phyloP scores from a whole-genome alignment of 148 eudicot species.

The Chenopodium formosanum region DNA sequence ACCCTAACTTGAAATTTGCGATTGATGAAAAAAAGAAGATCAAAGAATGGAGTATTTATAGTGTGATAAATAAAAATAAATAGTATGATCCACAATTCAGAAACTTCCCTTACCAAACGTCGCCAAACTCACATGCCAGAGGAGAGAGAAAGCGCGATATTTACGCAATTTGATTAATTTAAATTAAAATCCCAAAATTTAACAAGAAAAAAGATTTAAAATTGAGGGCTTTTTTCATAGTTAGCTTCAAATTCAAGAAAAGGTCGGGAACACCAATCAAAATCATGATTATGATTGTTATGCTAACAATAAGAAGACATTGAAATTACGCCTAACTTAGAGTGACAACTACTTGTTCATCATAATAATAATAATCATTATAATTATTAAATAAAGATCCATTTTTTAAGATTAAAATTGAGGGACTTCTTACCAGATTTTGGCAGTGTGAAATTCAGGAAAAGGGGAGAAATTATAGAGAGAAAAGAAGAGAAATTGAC shows the following conservation, averaged over 20 bases:
- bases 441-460: neutral
- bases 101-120: conserved; percentile 31
- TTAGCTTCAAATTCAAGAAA: conserved; percentile 36
- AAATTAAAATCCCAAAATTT: conserved; percentile 3
- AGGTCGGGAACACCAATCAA: conserved; percentile 6
- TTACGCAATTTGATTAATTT: conserved; percentile 28
- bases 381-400: too few relatives aligned
- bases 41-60: conserved; percentile 22
- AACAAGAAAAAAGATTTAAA: neutral
- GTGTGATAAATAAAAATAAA: conserved; percentile 6
- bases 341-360: neutral
- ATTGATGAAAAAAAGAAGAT: conserved; percentile 15
- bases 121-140: conserved; percentile 31
- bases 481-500: neutral
- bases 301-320: conserved; percentile 12
- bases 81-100: conserved; percentile 11
- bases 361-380: too few relatives aligned
- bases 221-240: neutral
- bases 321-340: conserved; percentile 24
- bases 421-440: neutral
- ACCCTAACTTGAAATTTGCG: conserved; percentile 13
- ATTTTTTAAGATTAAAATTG: too few relatives aligned
- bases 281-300: conserved; percentile 16
- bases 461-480: neutral
- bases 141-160: conserved; percentile 22